Base-by-base conservation (phyloP, 2,329 filamentous ascomycete genomes). In the Exophiala viscosa region DNA sequence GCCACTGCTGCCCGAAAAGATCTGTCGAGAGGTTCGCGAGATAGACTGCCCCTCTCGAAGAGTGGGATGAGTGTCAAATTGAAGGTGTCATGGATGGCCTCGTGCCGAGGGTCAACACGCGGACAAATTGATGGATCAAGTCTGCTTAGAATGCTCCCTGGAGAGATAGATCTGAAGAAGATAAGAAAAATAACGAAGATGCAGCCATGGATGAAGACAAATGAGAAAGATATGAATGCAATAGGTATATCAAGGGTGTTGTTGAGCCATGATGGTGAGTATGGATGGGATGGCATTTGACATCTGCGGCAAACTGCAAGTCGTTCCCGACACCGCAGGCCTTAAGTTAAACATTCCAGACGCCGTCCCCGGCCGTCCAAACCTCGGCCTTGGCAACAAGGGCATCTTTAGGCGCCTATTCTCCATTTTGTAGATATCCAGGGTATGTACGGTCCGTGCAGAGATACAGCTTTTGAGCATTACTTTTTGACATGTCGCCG, bases 21-120 rank as follows among this genome's bases (percentile, higher is more conserved):
- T 35, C 28, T 14, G 20, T 10, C 23, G 3, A n/a, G 10, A 20
- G n/a, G 20, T 38, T 33, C 13, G 28, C 13, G 17, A n/a, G n/a
- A 36, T 14, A 28, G 23, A 5, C 28, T 20, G 47, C 42, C 49
- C 47, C 38, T 46, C 47, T 28, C 23, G 23, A 13, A 36, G 46
- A 20, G 35, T 48, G 18, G 36, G 43, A 50, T 43, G 35, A 47
- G 46, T 33, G 35, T 47, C 42, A 36, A 32, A 18, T 28, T 31
- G 38, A 47, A 17, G 33, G 33, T 54, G 47, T 46, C 52, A 54
- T 54, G 18, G 42, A 47, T 28, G 35, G 47, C n/a, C 32, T 43
- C 20, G 52, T 48, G 50, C 47, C 40, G 50, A 42, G 45, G 43
- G 23, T 43, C 20, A 36, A 15, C 17, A 32, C 48, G 48, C 40